Base-by-base conservation (phyloP, 2,329 filamentous ascomycete species). In the Diaporthe citri region DNA sequence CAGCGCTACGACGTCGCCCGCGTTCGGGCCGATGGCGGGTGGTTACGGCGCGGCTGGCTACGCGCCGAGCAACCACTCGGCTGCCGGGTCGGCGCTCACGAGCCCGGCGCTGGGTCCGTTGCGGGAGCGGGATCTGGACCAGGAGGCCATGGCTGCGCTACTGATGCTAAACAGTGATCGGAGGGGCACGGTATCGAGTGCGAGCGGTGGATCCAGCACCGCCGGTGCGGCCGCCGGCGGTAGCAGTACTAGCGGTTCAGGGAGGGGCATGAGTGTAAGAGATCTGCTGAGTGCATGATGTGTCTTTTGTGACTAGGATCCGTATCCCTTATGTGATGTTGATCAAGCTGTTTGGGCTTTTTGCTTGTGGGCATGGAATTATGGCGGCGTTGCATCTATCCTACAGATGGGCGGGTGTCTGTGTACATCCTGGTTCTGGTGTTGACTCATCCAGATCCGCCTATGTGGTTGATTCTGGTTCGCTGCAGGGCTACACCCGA, bases 151-250 rank as follows among this genome's bases (percentile, higher is more conserved):
- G 10, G 93, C 95, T 17, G 96, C 95, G 4, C 83, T 98, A 78
- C 84, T 98, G 82, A 97, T 98, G 95, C 86, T 98, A 75, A 97
- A 96, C 78, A 91, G 88, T 72, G 95, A 97, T 82, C 90, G 94
- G 55, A 88, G 94, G 48, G 88, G 87, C 51, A 86, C 84, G 15
- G 62, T 72, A 1, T 60, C 67, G 22, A 48, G 60, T 25, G n/a
- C 43, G 22, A 55, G 34, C 15, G 72, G 66, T 22, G 55, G 55
- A 10, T n/a, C 71, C 10, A 52, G 28, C 41, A 67, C 60, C 51
- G 80, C 82, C 55, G 82, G 82, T 10, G 56, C 22, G 34, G 17
- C 34, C 66, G 85, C 83, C 22, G 17, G 4, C 15, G 17, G 55
- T 10, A 28, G 41, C 6, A 4, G 41, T 10, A 41, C 22, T 9